Evolutionary conservation across 2,329 filamentous ascomycete genomes (phyloP), one percentile per base, ranked within the genome.

Genomic region (Exophiala mesophila): DNA sequence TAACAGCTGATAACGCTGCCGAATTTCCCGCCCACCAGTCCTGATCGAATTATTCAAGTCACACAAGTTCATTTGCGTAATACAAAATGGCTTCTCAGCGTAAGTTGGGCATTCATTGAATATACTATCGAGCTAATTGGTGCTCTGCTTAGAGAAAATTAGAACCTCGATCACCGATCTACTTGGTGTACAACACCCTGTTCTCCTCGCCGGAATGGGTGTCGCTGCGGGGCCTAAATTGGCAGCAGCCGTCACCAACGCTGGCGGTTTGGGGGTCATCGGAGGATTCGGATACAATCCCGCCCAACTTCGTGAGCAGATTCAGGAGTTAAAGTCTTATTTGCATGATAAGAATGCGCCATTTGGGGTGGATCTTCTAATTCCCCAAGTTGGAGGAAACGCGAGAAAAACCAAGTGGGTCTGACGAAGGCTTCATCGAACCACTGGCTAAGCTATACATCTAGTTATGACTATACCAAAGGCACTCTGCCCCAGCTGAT

Each of bases 161-260:
- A 83, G 83, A 62, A 94, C 88, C 33, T 78, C 83, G 55, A 74
- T 86, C 57, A 94, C 88, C 57, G 87, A 92, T 73, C 82, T 94
- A 53, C 83, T 94, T 71, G 83, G 83, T 71, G 90, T 94, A 74
- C 82, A 88, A 64, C 88, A 94, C 68, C 88, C 88, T 40, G 73
- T 94, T 60, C 71, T 94, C 58, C 81, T 94, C 36, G 88, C 88
- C 52, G 88, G 88, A 65, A 94, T 94, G 88, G 94, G 94, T 73
- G 86, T 92, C 39, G 88, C 87, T 37, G 86, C 88, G 41, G 87
- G 88, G 37, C 87, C 88, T 36, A 88, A 84, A 73, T 82, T 94
- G 56, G 88, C 88, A 26, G 88, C 88, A 12, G 88, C 88, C 24
- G 88, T 94, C 53, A 87, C 86, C 55, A 92, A 94, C 65, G 88